Conservation (phyloP, 495 filamentous ascomycete species). For the Xanthoparmelia taractica region DNA sequence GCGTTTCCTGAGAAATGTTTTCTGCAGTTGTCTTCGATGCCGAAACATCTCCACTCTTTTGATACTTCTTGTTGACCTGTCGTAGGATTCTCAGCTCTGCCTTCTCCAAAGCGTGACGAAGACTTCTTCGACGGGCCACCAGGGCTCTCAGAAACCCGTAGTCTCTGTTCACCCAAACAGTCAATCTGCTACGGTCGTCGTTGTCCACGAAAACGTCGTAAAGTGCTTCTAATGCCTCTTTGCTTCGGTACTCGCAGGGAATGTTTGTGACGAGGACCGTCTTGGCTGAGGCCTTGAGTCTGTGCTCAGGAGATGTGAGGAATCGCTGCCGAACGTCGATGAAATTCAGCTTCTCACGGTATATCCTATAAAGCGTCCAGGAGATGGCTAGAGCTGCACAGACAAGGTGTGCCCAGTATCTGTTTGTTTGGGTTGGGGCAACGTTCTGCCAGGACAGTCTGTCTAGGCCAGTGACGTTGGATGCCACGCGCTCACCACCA, state of each 20-base stretch:
- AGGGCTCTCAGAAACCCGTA: conserved; percentile 22
- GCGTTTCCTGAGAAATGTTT: conserved; percentile 14
- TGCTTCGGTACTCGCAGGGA: conserved; percentile 25
- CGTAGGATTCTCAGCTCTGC: conserved; percentile 23
- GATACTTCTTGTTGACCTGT: conserved; percentile 20
- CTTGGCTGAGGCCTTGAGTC: conserved; percentile 26
- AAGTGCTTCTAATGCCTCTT: conserved; percentile 26
- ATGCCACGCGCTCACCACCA: conserved; percentile 2
- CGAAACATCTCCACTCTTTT: conserved; percentile 13
- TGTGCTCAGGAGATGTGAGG: conserved; percentile 27
- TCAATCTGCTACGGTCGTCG: conserved; percentile 25
- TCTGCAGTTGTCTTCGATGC: conserved; percentile 5
- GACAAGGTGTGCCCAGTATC: conserved; percentile 26
- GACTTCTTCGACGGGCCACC: conserved; percentile 23
- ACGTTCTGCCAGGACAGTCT: conserved; percentile 27
- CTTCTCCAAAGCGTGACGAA: conserved; percentile 25
- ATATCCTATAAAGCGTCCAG: conserved; percentile 25
- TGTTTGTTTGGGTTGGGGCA: conserved; percentile 20
- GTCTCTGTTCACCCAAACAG: conserved; percentile 26
- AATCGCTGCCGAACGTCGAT: conserved; percentile 27
- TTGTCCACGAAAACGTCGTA: conserved; percentile 29
- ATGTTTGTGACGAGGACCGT: conserved; percentile 28
- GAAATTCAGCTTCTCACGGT: conserved; percentile 26
- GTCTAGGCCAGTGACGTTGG: conserved; percentile 24
- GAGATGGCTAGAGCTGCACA: conserved; percentile 23